These are phyloP conservation scores for Dipodascus albidus DNA, from an alignment of 805 yeast genomes.

Conservation along the genomic window DNA sequence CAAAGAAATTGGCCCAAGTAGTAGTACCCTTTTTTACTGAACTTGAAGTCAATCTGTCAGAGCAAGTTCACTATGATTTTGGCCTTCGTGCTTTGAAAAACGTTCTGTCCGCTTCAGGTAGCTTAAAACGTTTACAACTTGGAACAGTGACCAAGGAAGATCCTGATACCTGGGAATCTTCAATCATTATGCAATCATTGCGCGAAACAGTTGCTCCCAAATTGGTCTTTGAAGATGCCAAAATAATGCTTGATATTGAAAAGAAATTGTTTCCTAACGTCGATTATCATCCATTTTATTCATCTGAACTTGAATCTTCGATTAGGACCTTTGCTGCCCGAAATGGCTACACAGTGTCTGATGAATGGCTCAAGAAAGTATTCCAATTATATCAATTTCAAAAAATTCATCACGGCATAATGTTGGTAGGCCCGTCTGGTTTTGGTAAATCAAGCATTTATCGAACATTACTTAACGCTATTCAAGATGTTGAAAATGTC, in stretches of 20 bases:
- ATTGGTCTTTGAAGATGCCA: conserved; percentile 42
- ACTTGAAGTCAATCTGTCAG: conserved; percentile 32
- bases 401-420: conserved; percentile 60
- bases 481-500: conserved; percentile 26
- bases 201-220: conserved; percentile 59
- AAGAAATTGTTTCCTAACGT: conserved; percentile 12
- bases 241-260: conserved; percentile 24
- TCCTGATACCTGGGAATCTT: neutral
- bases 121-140: conserved; percentile 23
- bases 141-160: neutral
- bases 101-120: conserved; percentile 49
- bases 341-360: conserved; percentile 26
- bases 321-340: conserved; percentile 20
- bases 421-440: conserved; percentile 69
- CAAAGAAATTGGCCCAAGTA: conserved; percentile 33
- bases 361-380: conserved; percentile 42
- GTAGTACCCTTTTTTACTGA: conserved; percentile 45
- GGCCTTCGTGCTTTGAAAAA: conserved; percentile 75
- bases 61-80: conserved; percentile 77
- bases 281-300: conserved; percentile 15
- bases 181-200: conserved; percentile 40
- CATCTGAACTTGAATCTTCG: conserved; percentile 19
- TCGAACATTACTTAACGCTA: conserved; percentile 35
- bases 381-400: conserved; percentile 53
- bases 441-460: conserved; percentile 59